Evolutionary conservation across 805 yeast species (phyloP).

Genomic region (Cyberlindnera galapagoensis): DNA sequence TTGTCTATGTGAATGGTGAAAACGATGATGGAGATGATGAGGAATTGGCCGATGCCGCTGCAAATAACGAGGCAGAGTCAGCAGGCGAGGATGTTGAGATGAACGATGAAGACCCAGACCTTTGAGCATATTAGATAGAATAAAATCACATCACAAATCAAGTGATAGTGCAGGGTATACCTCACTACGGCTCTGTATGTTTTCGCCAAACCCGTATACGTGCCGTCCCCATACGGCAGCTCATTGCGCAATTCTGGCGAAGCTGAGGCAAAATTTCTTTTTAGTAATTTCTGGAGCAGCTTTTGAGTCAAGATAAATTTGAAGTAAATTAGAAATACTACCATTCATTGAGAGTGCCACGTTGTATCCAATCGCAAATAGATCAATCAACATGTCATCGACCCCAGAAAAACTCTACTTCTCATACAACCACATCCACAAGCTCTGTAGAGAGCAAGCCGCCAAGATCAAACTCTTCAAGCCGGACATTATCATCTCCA

Average conservation of each 20-base stretch:
- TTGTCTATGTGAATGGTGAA: conserved; percentile 36
- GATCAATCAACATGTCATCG: conserved; percentile 1
- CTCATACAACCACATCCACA: conserved; percentile 77
- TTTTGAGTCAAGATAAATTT: no score
- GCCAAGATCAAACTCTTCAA: conserved; percentile 35
- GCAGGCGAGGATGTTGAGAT: conserved; percentile 27
- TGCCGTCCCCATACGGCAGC: no score
- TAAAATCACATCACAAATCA: no score
- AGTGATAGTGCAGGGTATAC: no score
- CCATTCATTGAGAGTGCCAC: no score
- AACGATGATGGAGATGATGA: conserved; percentile 35
- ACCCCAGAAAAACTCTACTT: conserved; percentile 45
- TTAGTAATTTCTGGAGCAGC: no score
- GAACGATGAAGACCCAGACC: conserved; percentile 4
- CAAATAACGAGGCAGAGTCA: conserved; percentile 27
- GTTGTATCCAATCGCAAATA: background rate
- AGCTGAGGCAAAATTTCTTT: no score
- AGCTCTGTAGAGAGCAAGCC: conserved; percentile 69
- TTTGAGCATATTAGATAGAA: no score
- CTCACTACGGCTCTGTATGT: no score
- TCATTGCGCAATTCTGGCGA: no score
- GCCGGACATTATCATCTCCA: conserved; percentile 57
- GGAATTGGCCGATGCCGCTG: conserved; percentile 13
- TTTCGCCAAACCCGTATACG: no score
- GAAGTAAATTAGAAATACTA: no score